These are phyloP conservation scores for Rhododendron ovatum DNA, from an alignment of 148 eudicot species.

Conservation along the genomic window DNA sequence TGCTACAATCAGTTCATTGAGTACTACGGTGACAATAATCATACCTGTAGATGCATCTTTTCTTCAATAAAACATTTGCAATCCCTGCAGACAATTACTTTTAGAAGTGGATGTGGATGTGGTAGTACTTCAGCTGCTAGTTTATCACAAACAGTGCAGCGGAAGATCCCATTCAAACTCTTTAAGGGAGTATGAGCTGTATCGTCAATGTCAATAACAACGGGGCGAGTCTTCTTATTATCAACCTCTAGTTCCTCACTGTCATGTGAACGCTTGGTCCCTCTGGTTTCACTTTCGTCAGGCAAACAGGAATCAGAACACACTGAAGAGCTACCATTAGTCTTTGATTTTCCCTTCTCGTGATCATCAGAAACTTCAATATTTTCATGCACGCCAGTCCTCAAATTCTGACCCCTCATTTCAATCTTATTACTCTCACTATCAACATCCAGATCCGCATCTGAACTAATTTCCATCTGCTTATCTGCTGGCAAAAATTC, in stretches of 20 bases:
- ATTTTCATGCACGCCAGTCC: conserved; percentile 16
- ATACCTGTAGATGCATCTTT: conserved; percentile 46
- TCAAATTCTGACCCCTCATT: conserved; percentile 15
- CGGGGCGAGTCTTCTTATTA: conserved; percentile 35
- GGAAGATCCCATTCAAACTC: conserved; percentile 26
- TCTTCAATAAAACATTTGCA: conserved; percentile 54
- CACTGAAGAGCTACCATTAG: conserved; percentile 21
- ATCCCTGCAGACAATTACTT: conserved; percentile 58
- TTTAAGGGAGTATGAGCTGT: conserved; percentile 15
- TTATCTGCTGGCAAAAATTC: conserved; percentile 12
- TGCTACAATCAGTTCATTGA: background rate
- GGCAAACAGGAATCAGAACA: conserved; percentile 22
- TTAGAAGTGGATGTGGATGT: conserved; percentile 68
- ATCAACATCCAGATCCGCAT: conserved; percentile 17
- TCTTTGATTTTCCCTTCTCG: conserved; percentile 14
- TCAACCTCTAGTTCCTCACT: conserved; percentile 31
- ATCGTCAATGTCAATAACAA: conserved; percentile 32
- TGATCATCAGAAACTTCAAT: conserved; percentile 17
- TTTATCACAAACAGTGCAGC: conserved; percentile 67
- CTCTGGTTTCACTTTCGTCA: conserved; percentile 30
- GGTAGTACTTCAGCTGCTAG: conserved; percentile 33
- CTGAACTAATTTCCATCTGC: conserved; percentile 9
- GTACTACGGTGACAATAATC: background rate
- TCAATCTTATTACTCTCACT: conserved; percentile 14
- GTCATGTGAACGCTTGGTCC: conserved; percentile 46